Conservation (phyloP, 1,139 yeast species). For the Yamadazyma taylorii region DNA sequence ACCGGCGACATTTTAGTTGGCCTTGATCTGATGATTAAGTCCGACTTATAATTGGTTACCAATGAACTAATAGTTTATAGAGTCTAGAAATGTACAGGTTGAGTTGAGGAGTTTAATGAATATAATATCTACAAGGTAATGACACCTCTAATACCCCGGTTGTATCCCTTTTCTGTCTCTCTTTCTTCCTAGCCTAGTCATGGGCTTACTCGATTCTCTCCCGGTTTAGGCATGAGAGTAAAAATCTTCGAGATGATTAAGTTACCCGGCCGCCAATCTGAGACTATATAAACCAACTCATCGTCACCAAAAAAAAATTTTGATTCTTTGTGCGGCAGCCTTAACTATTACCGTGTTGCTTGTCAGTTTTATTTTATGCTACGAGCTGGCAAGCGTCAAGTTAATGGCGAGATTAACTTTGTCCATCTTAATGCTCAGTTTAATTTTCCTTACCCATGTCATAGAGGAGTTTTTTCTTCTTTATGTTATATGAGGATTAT, state of each 20-base stretch:
- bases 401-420: slow-evolving; percentile 49
- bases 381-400: slow-evolving; percentile 61
- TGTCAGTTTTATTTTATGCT: slow-evolving; percentile 48
- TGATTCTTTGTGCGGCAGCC: slow-evolving; percentile 51
- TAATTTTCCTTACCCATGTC: slow-evolving; percentile 31
- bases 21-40: too few relatives aligned
- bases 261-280: slow-evolving; percentile 12
- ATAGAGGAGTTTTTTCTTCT: slow-evolving; percentile 15
- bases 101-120: too few relatives aligned
- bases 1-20: too few relatives aligned
- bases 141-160: too few relatives aligned
- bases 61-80: too few relatives aligned
- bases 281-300: slow-evolving; percentile 7
- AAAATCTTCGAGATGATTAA: background rate
- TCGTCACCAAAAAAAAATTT: slow-evolving; percentile 10
- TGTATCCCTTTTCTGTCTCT: too few relatives aligned
- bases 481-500: slow-evolving; percentile 23
- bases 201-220: too few relatives aligned
- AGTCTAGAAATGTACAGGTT: too few relatives aligned
- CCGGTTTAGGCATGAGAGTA: too few relatives aligned
- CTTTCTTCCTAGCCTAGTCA: too few relatives aligned
- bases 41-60: too few relatives aligned
- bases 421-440: slow-evolving; percentile 52
- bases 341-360: slow-evolving; percentile 58
- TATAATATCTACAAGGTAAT: too few relatives aligned